Conservation (phyloP, 192 early-diverging fungal genomes). For the Coemansia sp. region DNA sequence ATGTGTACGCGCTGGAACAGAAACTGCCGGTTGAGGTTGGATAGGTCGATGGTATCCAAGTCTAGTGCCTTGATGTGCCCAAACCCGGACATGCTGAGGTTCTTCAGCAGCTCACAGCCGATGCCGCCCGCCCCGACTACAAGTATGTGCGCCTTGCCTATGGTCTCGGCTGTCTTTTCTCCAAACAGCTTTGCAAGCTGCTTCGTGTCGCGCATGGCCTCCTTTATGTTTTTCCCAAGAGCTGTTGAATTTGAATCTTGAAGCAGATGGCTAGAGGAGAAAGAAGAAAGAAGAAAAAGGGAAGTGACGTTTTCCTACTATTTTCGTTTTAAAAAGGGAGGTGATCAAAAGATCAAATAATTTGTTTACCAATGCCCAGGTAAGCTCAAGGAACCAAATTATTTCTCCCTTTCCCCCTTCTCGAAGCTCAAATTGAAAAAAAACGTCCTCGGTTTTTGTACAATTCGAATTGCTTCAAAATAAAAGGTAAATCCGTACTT, state of each 20-base stretch:
- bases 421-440: too few relatives aligned
- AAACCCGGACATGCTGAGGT: constrained; percentile 90
- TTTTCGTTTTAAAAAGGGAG: too few relatives aligned
- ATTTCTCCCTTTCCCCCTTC: too few relatives aligned
- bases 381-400: too few relatives aligned
- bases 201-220: constrained; percentile 18
- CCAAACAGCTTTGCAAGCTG: constrained; percentile 40
- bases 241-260: neutral
- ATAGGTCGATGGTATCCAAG: constrained; percentile 97
- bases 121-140: constrained; percentile 93
- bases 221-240: neutral
- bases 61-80: constrained; percentile 84
- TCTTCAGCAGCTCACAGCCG: constrained; percentile 97
- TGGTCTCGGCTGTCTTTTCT: constrained; percentile 10
- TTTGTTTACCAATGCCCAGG: too few relatives aligned
- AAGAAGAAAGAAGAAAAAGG: neutral
- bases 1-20: constrained; percentile 96
- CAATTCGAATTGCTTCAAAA: too few relatives aligned
- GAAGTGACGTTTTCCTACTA: too few relatives aligned
- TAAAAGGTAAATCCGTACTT: too few relatives aligned
- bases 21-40: constrained; percentile 99
- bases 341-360: too few relatives aligned
- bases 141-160: constrained; percentile 53
- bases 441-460: too few relatives aligned
- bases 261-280: neutral